Evolutionary conservation across 2,329 filamentous ascomycete genomes (phyloP).

Genomic region (Lecanosticta acicola): DNA sequence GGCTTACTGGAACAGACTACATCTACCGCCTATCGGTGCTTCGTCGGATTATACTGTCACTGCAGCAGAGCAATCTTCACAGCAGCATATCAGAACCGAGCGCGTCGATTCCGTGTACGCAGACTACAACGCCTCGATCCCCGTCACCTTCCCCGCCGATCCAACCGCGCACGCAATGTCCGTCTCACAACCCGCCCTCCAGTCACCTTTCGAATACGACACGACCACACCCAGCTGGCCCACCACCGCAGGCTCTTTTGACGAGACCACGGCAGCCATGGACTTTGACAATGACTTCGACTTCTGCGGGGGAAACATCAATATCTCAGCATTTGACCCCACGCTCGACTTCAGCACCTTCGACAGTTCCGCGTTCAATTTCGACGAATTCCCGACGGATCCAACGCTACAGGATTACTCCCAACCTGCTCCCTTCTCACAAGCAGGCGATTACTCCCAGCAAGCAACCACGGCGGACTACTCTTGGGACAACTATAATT

Average conservation of each 20-base stretch:
- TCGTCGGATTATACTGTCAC: background rate
- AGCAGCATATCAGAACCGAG: slow-evolving; percentile 11
- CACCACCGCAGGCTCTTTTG: slow-evolving; percentile 6
- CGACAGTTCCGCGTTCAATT: slow-evolving; percentile 29
- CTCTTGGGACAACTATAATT: slow-evolving; percentile 16
- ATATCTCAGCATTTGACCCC: slow-evolving; percentile 36
- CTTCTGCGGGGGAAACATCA: slow-evolving; percentile 38
- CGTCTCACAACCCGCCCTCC: slow-evolving; percentile 18
- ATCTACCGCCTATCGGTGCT: slow-evolving; percentile 14
- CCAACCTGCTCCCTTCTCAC: background rate
- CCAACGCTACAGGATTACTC: slow-evolving; percentile 21
- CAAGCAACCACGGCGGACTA: background rate
- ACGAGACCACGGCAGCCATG: slow-evolving; percentile 16
- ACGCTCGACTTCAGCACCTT: slow-evolving; percentile 22
- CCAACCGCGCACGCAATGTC: too few relatives aligned
- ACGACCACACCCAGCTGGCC: slow-evolving; percentile 24
- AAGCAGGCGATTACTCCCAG: slow-evolving; percentile 1
- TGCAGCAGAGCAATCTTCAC: background rate
- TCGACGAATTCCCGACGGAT: slow-evolving; percentile 21
- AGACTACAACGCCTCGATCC: slow-evolving; percentile 12
- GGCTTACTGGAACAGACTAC: slow-evolving; percentile 27
- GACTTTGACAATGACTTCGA: slow-evolving; percentile 35
- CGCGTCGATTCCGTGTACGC: slow-evolving; percentile 23
- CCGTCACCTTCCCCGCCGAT: slow-evolving; percentile 9
- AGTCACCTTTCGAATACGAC: slow-evolving; percentile 32